Evolutionary conservation across 179 eudicot genomes (phyloP).

Genomic region (Spergularia azorica): DNA sequence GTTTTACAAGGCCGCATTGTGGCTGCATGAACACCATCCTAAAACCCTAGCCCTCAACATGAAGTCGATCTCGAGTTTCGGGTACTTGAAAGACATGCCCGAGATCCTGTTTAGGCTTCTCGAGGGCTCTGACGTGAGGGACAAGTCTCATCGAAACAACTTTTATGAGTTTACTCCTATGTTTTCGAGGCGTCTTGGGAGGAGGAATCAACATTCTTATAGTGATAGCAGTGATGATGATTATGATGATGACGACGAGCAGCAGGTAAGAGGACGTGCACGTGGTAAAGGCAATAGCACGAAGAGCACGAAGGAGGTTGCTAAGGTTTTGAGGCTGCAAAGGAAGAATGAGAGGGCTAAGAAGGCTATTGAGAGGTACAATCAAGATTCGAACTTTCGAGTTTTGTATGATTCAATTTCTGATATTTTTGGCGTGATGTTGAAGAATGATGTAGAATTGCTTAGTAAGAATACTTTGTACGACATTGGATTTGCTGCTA

Average conservation of each 20-base stretch:
- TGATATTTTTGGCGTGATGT: slow-evolving; percentile 34
- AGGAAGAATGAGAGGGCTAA: slow-evolving; percentile 24
- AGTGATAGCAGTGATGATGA: too few species aligned
- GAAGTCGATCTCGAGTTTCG: slow-evolving; percentile 33
- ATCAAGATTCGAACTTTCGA: slow-evolving; percentile 29
- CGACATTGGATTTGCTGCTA: slow-evolving; percentile 42
- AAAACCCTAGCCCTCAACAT: slow-evolving; percentile 45
- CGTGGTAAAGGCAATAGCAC: too few species aligned
- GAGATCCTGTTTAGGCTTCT: slow-evolving; percentile 48
- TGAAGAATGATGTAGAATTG: slow-evolving; percentile 35
- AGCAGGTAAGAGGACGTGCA: too few species aligned
- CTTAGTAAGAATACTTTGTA: slow-evolving; percentile 23
- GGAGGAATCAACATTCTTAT: too few species aligned
- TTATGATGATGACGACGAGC: too few species aligned
- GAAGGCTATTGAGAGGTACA: slow-evolving; percentile 30
- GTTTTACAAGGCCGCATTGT: slow-evolving; percentile 45
- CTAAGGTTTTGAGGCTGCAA: slow-evolving; percentile 26
- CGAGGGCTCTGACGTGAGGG: slow-evolving; percentile 37
- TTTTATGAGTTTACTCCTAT: too few species aligned
- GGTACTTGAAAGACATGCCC: slow-evolving; percentile 50
- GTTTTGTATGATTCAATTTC: slow-evolving; percentile 41
- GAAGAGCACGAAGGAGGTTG: slow-evolving; percentile 1
- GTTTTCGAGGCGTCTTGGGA: too few species aligned
- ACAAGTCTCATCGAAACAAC: too few species aligned
- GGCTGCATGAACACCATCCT: slow-evolving; percentile 47